phyloP scores from a whole-genome alignment of 2,329 filamentous ascomycete species.

The Cytospora schulzeri region DNA sequence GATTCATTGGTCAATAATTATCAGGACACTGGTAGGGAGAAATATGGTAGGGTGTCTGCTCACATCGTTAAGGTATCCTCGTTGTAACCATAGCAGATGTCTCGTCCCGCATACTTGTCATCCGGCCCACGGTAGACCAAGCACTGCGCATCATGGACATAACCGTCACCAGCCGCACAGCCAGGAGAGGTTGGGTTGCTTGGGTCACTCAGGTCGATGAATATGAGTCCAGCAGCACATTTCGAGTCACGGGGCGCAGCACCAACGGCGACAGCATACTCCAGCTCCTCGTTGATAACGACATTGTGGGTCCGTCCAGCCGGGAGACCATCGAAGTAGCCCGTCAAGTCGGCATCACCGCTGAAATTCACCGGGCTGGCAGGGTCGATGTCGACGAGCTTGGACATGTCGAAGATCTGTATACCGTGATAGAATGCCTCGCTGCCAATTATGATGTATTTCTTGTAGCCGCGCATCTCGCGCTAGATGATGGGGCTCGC shows the following conservation, averaged over 20 bases:
- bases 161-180: slow-evolving; percentile 57
- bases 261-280: slow-evolving; percentile 50
- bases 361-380: slow-evolving; percentile 40
- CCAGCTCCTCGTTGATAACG: slow-evolving; percentile 51
- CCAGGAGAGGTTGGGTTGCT: slow-evolving; percentile 55
- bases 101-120: slow-evolving; percentile 46
- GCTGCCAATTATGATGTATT: slow-evolving; percentile 45
- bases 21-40: too few species aligned
- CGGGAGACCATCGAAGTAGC: slow-evolving; percentile 38
- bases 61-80: slow-evolving; percentile 52
- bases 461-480: slow-evolving; percentile 46
- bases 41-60: slow-evolving; percentile 13
- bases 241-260: slow-evolving; percentile 42
- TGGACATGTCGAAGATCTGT: slow-evolving; percentile 66
- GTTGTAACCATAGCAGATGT: slow-evolving; percentile 60
- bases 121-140: slow-evolving; percentile 56
- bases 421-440: slow-evolving; percentile 55
- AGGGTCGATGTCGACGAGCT: slow-evolving; percentile 49
- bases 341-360: slow-evolving; percentile 39
- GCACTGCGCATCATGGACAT: slow-evolving; percentile 65
- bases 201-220: slow-evolving; percentile 58
- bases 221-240: slow-evolving; percentile 59
- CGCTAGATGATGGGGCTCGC: slow-evolving; percentile 40
- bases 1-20: slow-evolving; percentile 16
- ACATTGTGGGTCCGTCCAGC: slow-evolving; percentile 54